Evolutionary conservation across 1,139 yeast species (phyloP).

Genomic region (Hyphopichia burtonii): DNA sequence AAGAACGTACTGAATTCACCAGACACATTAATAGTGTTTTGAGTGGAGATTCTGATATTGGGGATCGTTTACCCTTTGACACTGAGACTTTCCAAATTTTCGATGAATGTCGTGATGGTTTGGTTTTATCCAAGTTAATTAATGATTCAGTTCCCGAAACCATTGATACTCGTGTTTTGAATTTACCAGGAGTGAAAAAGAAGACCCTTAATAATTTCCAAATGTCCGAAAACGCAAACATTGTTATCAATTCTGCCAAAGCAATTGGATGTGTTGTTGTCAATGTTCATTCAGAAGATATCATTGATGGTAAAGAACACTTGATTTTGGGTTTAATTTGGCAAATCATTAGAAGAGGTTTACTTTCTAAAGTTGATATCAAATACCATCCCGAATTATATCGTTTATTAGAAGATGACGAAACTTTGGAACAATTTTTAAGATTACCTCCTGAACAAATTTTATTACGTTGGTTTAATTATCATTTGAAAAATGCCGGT

Average conservation of each 20-base stretch:
- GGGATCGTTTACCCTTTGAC: conserved; percentile 85
- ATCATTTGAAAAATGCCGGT: conserved; percentile 91
- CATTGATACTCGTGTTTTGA: conserved; percentile 95
- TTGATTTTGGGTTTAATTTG: conserved; percentile 92
- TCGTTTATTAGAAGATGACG: conserved; percentile 92
- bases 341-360: conserved; percentile 97
- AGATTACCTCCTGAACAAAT: conserved; percentile 98
- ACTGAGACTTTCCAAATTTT: conserved; percentile 93
- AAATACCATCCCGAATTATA: conserved; percentile 95
- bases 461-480: conserved; percentile 94
- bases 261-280: conserved; percentile 99
- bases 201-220: conserved; percentile 91
- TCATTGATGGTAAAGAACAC: conserved; percentile 96
- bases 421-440: conserved; percentile 92
- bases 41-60: conserved; percentile 87
- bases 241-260: conserved; percentile 95
- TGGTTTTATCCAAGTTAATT: conserved; percentile 87
- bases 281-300: conserved; percentile 95
- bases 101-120: conserved; percentile 95
- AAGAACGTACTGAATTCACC: conserved; percentile 93
- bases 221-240: conserved; percentile 95
- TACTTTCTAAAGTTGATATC: conserved; percentile 91
- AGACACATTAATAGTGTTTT: conserved; percentile 91
- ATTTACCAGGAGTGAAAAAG: conserved; percentile 71
- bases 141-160: conserved; percentile 98